These are phyloP conservation scores for Pseudogymnoascus sp. DNA, from an alignment of 2,329 filamentous ascomycete genomes.

Conservation along the genomic window DNA sequence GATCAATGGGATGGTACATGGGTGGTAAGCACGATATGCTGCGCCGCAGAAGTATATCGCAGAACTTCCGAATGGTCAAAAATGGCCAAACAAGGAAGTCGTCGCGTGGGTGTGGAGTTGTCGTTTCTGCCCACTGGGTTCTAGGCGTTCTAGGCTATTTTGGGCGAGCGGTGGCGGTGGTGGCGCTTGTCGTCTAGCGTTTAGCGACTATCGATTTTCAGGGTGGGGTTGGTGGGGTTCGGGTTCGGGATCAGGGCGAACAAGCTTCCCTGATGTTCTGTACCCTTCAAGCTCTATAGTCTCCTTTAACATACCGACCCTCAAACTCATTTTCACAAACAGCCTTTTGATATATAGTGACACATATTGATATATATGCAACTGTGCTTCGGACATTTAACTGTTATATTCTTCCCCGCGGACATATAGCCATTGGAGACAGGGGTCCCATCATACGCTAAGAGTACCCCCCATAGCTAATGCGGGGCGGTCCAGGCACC, in stretches of 20 bases:
- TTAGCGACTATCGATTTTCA: neutral
- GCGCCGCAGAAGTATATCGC: neutral
- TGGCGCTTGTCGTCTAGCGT: neutral
- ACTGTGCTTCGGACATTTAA: neutral
- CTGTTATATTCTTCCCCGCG: neutral
- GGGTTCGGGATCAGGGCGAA: neutral
- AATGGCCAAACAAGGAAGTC: neutral
- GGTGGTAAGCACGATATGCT: neutral
- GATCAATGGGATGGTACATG: neutral
- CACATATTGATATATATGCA: neutral
- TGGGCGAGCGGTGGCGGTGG: neutral
- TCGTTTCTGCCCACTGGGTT: neutral
- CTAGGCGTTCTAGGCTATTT: neutral
- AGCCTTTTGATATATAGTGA: neutral
- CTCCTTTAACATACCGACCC: neutral
- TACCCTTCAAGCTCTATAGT: neutral
- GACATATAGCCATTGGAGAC: neutral
- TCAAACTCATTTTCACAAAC: neutral
- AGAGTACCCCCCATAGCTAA: neutral
- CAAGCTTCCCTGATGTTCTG: neutral
- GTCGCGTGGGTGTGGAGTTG: neutral
- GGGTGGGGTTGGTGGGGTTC: neutral
- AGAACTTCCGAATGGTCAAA: neutral
- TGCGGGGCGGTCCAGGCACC: neutral
- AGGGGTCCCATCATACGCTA: neutral